Percentiles rank a stretch among this genome's conserved stretches.
Evolutionary conservation across 768 basidiomycete genomes (phyloP).

Genomic region (Tulasnella sp.): DNA sequence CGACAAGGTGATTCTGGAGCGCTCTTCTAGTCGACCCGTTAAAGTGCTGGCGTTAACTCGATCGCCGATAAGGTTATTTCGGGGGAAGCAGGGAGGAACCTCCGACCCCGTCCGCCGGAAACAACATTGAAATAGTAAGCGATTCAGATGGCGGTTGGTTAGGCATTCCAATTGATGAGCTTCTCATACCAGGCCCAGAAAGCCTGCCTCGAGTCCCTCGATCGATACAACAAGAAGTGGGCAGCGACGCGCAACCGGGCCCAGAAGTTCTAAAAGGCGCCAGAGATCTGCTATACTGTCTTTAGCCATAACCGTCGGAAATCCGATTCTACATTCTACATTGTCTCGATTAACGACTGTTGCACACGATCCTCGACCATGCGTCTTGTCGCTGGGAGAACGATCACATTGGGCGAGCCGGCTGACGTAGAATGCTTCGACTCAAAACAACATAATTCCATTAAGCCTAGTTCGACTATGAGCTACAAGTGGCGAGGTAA

Average conservation of each 20-base stretch:
- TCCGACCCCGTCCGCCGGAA: not conserved
- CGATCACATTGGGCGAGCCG: not conserved
- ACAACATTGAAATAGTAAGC: conserved; percentile 16
- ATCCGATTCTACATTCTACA: too few species aligned
- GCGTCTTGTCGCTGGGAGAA: not conserved
- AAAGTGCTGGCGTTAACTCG: not conserved
- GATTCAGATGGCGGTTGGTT: not conserved
- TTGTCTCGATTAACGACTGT: too few species aligned
- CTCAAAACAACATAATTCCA: too few species aligned
- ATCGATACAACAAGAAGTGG: not conserved
- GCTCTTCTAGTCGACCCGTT: not conserved
- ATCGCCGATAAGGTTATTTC: not conserved
- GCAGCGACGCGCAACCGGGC: not conserved
- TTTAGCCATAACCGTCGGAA: not conserved
- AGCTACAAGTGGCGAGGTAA: too few species aligned
- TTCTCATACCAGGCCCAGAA: not conserved
- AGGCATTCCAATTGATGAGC: not conserved
- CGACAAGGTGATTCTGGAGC: not conserved
- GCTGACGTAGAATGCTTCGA: too few species aligned
- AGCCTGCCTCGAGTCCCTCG: not conserved
- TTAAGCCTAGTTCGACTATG: too few species aligned
- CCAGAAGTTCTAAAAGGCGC: conserved; percentile 8
- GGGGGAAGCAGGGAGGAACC: not conserved
- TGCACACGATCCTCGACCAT: not conserved
- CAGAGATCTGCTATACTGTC: not conserved